Percentiles rank a stretch among this genome's conserved stretches.
These are phyloP conservation scores for Fusarium sp. DNA, from an alignment of 2,329 filamentous ascomycete species.

Conservation along the genomic window DNA sequence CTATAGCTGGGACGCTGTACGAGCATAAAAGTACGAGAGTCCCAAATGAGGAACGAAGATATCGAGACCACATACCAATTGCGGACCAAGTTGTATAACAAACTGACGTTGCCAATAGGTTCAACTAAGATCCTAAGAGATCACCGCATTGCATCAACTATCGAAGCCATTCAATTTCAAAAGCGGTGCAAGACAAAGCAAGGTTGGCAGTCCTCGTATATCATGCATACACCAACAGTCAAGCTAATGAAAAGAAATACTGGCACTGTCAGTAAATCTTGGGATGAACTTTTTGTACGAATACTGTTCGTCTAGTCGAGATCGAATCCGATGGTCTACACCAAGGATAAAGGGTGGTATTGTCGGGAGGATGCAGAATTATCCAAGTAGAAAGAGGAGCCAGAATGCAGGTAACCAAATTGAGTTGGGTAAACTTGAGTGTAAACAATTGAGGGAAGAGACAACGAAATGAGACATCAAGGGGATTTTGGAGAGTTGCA, in stretches of 20 bases:
- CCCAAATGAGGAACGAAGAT: neutral
- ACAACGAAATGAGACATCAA: constrained; percentile 7
- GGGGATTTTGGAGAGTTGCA: neutral
- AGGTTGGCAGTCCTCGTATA: neutral
- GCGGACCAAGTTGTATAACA: neutral
- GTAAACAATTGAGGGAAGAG: constrained; percentile 31
- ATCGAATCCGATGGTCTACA: neutral
- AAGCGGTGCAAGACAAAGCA: neutral
- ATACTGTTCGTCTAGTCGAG: neutral
- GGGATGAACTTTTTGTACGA: neutral
- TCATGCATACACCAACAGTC: neutral
- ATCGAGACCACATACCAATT: neutral
- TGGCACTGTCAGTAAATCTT: neutral
- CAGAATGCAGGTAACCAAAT: constrained; percentile 33
- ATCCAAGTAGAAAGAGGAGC: constrained; percentile 17
- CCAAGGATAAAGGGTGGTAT: constrained; percentile 9
- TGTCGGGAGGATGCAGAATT: constrained; percentile 35
- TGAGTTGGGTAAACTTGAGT: neutral
- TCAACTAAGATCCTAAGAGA: neutral
- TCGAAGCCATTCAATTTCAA: neutral
- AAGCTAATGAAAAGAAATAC: neutral
- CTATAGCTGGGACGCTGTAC: constrained; percentile 4
- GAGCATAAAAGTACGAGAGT: neutral
- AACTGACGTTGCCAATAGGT: neutral
- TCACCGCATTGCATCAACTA: neutral